phyloP scores from a whole-genome alignment of 257 asterid species.

The Solanum sejunctum region DNA sequence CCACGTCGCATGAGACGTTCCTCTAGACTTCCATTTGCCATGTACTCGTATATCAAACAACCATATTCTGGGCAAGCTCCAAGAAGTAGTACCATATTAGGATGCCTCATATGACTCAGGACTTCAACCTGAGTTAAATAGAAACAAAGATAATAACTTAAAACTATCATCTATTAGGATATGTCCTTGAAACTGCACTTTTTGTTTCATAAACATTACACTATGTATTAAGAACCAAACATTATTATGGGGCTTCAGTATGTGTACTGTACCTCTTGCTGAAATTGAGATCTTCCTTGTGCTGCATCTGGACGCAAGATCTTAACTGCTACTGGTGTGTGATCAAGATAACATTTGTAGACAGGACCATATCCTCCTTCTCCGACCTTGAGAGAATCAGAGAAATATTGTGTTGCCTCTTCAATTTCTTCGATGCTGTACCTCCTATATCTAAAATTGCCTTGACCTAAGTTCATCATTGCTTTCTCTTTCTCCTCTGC shows the following conservation, averaged over 20 bases:
- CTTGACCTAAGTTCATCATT: neutral
- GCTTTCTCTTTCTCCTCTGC: conserved; percentile 9
- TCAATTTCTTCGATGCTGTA: conserved; percentile 78
- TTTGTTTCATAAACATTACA: neutral
- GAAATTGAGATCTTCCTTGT: conserved; percentile 81
- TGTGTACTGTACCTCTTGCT: conserved; percentile 49
- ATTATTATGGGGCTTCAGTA: neutral
- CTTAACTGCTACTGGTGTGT: conserved; percentile 71
- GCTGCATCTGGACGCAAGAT: conserved; percentile 82
- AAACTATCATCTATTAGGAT: neutral
- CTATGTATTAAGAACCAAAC: neutral
- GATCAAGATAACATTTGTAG: conserved; percentile 69
- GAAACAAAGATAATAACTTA: neutral
- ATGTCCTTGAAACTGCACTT: neutral
- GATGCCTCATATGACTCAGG: conserved; percentile 81
- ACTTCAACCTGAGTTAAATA: conserved; percentile 54
- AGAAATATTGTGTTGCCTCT: conserved; percentile 55
- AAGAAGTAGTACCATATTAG: conserved; percentile 74
- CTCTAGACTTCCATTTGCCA: conserved; percentile 82
- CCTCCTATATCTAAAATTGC: conserved; percentile 35
- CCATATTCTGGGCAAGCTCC: conserved; percentile 97
- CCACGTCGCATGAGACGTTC: conserved; percentile 47
- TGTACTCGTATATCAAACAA: conserved; percentile 73
- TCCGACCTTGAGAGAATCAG: conserved; percentile 48
- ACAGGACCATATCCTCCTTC: conserved; percentile 99